Conservation (phyloP, 1,284 basidiomycete genomes). For the Marasmius fiardii region DNA sequence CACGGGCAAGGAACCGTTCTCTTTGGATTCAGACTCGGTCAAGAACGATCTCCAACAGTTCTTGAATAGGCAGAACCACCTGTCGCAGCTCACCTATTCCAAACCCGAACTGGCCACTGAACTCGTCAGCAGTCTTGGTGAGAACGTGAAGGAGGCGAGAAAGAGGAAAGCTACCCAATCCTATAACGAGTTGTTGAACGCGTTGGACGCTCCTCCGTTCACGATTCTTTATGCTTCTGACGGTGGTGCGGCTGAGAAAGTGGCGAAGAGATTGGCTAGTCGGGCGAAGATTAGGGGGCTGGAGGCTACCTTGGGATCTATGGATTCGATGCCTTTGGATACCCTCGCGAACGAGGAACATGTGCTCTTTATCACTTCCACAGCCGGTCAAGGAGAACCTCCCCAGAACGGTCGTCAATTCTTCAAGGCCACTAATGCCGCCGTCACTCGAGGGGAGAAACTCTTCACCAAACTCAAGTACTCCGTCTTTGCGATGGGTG, state of each 20-base stretch:
- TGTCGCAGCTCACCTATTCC: constrained; percentile 86
- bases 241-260: constrained; percentile 93
- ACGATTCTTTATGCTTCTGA: constrained; percentile 92
- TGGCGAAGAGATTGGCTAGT: constrained; percentile 84
- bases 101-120: constrained; percentile 82
- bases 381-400: constrained; percentile 98
- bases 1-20: constrained; percentile 81
- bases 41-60: constrained; percentile 95
- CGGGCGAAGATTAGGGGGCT: constrained; percentile 87
- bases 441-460: constrained; percentile 52
- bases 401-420: constrained; percentile 95
- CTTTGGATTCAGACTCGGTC: constrained; percentile 89
- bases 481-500: constrained; percentile 93
- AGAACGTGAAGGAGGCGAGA: constrained; percentile 81
- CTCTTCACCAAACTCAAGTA: constrained; percentile 66
- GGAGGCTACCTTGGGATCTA: constrained; percentile 64
- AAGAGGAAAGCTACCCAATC: constrained; percentile 83
- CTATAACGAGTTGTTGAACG: constrained; percentile 82
- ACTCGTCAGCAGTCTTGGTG: constrained; percentile 83
- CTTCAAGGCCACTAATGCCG: constrained; percentile 82
- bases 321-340: constrained; percentile 81
- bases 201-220: constrained; percentile 88
- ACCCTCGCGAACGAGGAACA: constrained; percentile 76
- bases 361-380: constrained; percentile 88
- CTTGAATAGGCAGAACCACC: constrained; percentile 94